Evolutionary conservation across 148 eudicot genomes (phyloP).

Genomic region (Agrostemma githago): DNA sequence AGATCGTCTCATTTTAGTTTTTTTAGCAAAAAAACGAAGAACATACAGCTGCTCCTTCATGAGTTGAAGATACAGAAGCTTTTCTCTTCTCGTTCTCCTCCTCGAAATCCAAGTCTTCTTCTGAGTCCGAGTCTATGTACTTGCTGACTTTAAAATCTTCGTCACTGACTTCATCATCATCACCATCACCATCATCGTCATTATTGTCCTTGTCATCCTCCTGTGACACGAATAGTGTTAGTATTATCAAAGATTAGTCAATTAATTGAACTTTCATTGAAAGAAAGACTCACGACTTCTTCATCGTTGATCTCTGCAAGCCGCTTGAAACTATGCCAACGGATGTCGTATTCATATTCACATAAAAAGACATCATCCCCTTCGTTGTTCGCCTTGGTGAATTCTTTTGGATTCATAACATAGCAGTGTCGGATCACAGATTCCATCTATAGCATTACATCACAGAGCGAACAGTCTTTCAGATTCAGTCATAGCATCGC

Average conservation of each 20-base stretch:
- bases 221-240: slow-evolving; percentile 37
- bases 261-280: slow-evolving; percentile 1
- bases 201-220: slow-evolving; percentile 33
- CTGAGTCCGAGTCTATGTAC: slow-evolving; percentile 50
- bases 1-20: not conserved
- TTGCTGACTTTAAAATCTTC: slow-evolving; percentile 58
- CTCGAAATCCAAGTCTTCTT: slow-evolving; percentile 70
- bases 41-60: slow-evolving; percentile 79
- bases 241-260: slow-evolving; percentile 14
- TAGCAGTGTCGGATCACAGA: slow-evolving; percentile 82
- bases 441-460: slow-evolving; percentile 67
- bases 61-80: slow-evolving; percentile 38
- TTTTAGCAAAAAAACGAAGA: not conserved
- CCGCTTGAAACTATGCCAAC: slow-evolving; percentile 91
- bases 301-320: slow-evolving; percentile 61
- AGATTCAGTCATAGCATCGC: not conserved
- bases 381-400: slow-evolving; percentile 55
- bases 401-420: slow-evolving; percentile 81
- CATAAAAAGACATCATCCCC: slow-evolving; percentile 96
- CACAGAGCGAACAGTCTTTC: not conserved
- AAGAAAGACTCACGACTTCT: slow-evolving; percentile 51
- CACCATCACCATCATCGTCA: slow-evolving; percentile 48
- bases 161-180: slow-evolving; percentile 59
- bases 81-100: slow-evolving; percentile 46
- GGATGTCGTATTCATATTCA: slow-evolving; percentile 87